Evolutionary conservation across 257 asterid genomes (phyloP).

Genomic region (Ophiorrhiza pumila): DNA sequence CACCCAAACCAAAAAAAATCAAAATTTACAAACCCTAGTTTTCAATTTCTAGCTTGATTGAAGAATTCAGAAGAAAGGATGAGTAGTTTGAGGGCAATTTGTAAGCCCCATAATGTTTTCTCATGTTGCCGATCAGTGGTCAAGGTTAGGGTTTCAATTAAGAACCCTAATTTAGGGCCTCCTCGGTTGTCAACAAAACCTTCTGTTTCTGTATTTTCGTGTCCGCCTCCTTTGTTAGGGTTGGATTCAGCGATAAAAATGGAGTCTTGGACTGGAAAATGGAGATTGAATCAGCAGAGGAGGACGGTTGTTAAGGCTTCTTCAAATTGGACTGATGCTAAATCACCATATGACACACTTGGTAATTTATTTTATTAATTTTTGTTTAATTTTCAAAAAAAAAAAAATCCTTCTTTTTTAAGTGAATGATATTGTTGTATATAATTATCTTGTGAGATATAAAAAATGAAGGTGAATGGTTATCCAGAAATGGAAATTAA

Average conservation of each 20-base stretch:
- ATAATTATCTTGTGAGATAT: neutral
- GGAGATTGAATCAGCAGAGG: constrained; percentile 63
- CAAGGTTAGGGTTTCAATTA: constrained; percentile 46
- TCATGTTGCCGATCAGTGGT: constrained; percentile 57
- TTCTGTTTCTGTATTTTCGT: constrained; percentile 23
- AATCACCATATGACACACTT: constrained; percentile 82
- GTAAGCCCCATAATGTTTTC: constrained; percentile 63
- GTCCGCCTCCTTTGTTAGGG: constrained; percentile 24
- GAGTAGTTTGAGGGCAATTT: constrained; percentile 68
- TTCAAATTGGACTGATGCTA: constrained; percentile 73
- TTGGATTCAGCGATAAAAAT: constrained; percentile 26
- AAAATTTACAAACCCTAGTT: constrained; percentile 8
- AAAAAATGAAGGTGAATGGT: constrained; percentile 4
- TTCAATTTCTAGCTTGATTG: neutral
- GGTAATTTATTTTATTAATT: constrained; percentile 32
- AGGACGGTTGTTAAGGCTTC: constrained; percentile 73
- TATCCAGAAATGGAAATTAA: neutral
- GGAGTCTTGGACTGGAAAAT: constrained; percentile 19
- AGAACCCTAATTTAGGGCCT: constrained; percentile 24
- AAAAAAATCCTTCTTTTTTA: neutral
- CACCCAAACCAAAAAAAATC: constrained; percentile 5
- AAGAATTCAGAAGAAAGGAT: constrained; percentile 25
- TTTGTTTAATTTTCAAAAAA: neutral
- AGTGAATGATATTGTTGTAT: neutral
- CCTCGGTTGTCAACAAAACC: constrained; percentile 23